A percentile compares a stretch with the other conserved stretches of the same genome.
Evolutionary conservation across 768 basidiomycete genomes (phyloP).

Genomic region (Lentinula aciculospora): DNA sequence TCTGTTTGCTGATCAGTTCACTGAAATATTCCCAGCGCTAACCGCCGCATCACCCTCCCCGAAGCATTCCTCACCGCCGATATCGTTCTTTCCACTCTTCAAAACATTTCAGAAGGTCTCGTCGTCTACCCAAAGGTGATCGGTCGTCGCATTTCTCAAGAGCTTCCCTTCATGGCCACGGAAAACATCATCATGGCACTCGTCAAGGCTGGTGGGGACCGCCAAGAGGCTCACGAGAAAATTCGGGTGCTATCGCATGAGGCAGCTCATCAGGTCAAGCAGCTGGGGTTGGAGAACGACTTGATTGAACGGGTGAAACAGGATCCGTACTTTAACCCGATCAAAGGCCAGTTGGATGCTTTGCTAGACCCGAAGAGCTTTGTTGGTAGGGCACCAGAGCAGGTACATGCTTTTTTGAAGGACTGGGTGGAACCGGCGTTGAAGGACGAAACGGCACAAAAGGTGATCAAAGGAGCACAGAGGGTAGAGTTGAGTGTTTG

Average conservation of each 20-base stretch:
- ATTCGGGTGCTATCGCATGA: slow-evolving; percentile 88
- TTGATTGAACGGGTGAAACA: slow-evolving; percentile 80
- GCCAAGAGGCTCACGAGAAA: slow-evolving; percentile 96
- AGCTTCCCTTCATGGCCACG: slow-evolving; percentile 99
- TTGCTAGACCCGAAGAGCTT: slow-evolving; percentile 83
- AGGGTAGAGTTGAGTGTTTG: slow-evolving; percentile 67
- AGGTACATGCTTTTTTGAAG: slow-evolving; percentile 82
- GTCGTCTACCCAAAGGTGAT: slow-evolving; percentile 99
- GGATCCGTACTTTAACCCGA: slow-evolving; percentile 87
- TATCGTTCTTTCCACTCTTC: slow-evolving; percentile 90
- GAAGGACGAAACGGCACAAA: slow-evolving; percentile 46
- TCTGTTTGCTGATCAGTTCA: too few species aligned
- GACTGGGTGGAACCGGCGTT: slow-evolving; percentile 89
- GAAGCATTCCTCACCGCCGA: slow-evolving; percentile 97
- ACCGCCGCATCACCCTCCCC: slow-evolving; percentile 92
- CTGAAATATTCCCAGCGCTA: slow-evolving; percentile 67
- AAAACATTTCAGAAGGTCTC: slow-evolving; percentile 96
- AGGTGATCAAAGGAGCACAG: slow-evolving; percentile 41
- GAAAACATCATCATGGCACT: slow-evolving; percentile 99
- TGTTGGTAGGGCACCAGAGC: slow-evolving; percentile 90
- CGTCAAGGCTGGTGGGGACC: slow-evolving; percentile 90
- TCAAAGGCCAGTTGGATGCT: slow-evolving; percentile 71
- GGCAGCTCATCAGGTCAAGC: slow-evolving; percentile 93
- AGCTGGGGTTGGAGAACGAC: slow-evolving; percentile 93
- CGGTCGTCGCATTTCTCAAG: slow-evolving; percentile 84